Percentiles rank a stretch among this genome's conserved stretches.
Conservation (phyloP, 2,329 filamentous ascomycete genomes). For the Cylindrodendrum hubeiense region DNA sequence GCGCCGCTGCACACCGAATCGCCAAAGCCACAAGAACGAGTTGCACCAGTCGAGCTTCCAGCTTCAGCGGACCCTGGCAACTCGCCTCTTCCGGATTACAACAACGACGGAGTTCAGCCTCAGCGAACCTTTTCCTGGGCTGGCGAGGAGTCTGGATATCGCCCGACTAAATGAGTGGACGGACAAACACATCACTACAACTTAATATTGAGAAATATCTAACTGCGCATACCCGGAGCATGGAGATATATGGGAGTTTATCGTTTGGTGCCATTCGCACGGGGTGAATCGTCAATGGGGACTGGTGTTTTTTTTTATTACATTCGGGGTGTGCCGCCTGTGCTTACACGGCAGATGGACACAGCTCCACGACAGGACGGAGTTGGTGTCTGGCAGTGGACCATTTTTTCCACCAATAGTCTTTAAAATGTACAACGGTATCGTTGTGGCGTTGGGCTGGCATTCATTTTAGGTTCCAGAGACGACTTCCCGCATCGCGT, state of each 20-base stretch:
- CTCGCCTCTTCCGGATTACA: conserved; percentile 52
- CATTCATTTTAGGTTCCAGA: not conserved
- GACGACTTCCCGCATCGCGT: not conserved
- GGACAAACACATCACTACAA: not conserved
- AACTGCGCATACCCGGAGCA: conserved; percentile 3
- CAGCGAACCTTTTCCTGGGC: conserved; percentile 47
- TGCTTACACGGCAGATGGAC: conserved; percentile 5
- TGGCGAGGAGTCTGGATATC: conserved; percentile 45
- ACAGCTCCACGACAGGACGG: not conserved
- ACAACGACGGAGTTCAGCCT: conserved; percentile 15
- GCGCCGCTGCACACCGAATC: conserved; percentile 30
- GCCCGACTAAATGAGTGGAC: conserved; percentile 32
- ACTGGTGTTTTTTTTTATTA: not conserved
- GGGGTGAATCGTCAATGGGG: not conserved
- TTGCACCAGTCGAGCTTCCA: conserved; percentile 51
- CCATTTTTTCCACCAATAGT: not conserved
- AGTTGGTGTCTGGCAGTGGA: not conserved
- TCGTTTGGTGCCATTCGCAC: not conserved
- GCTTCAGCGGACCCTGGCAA: conserved; percentile 45
- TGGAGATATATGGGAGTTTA: conserved; percentile 9
- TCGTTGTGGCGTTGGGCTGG: conserved; percentile 4
- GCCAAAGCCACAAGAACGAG: conserved; percentile 35
- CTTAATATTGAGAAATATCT: not conserved
- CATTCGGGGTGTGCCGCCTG: not conserved
- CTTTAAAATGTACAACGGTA: conserved; percentile 8